Evolutionary conservation across 163 green algal genomes (phyloP).

Genomic region (Volvox carteri): DNA sequence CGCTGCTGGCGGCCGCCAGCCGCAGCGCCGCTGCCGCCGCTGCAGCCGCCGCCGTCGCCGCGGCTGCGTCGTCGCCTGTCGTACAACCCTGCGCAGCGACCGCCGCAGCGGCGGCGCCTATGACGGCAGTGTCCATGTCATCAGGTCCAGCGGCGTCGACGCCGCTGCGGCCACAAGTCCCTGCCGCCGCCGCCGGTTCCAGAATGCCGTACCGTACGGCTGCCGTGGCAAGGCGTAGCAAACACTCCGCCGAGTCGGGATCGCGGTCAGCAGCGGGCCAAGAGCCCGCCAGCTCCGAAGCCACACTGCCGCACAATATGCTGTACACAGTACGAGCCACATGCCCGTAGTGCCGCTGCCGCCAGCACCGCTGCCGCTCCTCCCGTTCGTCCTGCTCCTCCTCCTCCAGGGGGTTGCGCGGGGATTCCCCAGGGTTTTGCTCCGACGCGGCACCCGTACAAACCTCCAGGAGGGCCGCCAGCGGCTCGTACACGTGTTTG

Average conservation of each 20-base stretch:
- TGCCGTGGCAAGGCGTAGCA: conserved; percentile 31
- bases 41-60: background rate
- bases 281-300: background rate
- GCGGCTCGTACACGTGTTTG: conserved; percentile 18
- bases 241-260: conserved; percentile 26
- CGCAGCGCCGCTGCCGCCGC: conserved; percentile 33
- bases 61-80: too few species aligned
- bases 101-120: background rate
- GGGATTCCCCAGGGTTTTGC: background rate
- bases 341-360: background rate
- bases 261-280: conserved; percentile 37
- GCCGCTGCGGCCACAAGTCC: too few species aligned
- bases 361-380: background rate
- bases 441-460: background rate
- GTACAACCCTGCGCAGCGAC: background rate
- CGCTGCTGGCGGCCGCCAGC: conserved; percentile 33
- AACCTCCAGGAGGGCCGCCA: background rate
- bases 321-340: background rate
- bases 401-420: background rate
- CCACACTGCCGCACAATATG: background rate
- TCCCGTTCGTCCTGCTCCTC: background rate
- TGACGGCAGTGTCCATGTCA: background rate
- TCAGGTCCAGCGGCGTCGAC: background rate
- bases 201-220: conserved; percentile 8
- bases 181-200: background rate